Conservation (phyloP, 306 rosid species). For the Hippophae rhamnoides region DNA sequence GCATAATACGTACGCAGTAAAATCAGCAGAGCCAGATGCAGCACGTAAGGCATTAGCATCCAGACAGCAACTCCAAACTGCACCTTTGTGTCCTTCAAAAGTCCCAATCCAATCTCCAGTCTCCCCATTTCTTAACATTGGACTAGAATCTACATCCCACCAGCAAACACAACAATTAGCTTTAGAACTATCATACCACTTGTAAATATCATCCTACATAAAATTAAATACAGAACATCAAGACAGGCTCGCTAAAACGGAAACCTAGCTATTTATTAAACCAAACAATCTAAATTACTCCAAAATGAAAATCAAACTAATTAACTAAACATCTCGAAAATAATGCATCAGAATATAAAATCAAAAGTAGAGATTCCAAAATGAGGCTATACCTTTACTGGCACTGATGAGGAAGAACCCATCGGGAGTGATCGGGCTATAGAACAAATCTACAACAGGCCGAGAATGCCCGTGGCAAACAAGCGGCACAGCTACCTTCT, state of each 20-base stretch:
- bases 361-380: neutral
- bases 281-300: neutral
- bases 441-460: constrained; percentile 80
- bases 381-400: constrained; percentile 56
- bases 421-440: constrained; percentile 82
- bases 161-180: neutral
- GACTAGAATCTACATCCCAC: constrained; percentile 52
- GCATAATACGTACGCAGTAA: constrained; percentile 48
- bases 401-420: constrained; percentile 88
- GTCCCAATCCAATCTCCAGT: constrained; percentile 96
- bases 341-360: neutral
- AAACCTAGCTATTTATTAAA: too few relatives aligned
- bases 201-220: too few relatives aligned
- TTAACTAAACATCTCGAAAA: too few relatives aligned
- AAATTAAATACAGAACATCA: too few relatives aligned
- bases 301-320: neutral
- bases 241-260: too few relatives aligned
- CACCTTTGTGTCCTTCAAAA: constrained; percentile 91
- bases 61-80: constrained; percentile 91
- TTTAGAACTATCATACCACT: neutral
- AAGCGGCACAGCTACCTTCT: constrained; percentile 58
- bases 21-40: constrained; percentile 91
- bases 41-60: constrained; percentile 81
- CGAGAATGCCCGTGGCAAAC: constrained; percentile 85
- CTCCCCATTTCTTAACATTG: constrained; percentile 88